Conservation (phyloP, 2,329 filamentous ascomycete genomes). For the Fusarium verrucosum region DNA sequence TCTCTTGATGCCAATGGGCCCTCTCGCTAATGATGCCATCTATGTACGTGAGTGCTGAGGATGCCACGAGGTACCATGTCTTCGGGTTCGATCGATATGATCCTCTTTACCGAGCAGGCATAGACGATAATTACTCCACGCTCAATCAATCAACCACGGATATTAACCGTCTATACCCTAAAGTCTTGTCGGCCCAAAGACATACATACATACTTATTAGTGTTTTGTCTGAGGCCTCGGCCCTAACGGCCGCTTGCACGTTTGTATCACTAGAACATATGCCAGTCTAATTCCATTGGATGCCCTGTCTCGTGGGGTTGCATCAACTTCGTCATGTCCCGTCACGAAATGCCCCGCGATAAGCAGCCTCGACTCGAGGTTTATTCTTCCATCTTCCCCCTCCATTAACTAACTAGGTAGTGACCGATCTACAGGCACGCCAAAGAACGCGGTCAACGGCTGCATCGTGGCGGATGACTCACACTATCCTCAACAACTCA, state of each 20-base stretch:
- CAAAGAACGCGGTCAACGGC: not conserved
- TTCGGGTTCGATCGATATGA: constrained; percentile 22
- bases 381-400: constrained; percentile 17
- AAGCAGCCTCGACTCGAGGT: constrained; percentile 21
- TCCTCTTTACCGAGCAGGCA: not conserved
- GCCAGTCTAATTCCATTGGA: constrained; percentile 21
- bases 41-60: not conserved
- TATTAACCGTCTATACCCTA: not conserved
- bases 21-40: constrained; percentile 5
- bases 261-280: constrained; percentile 10
- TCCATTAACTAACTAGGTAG: too few relatives aligned
- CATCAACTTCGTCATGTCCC: constrained; percentile 25
- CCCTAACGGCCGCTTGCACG: constrained; percentile 11
- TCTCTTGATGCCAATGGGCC: constrained; percentile 5
- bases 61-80: constrained; percentile 6
- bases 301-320: constrained; percentile 18
- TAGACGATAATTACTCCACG: not conserved
- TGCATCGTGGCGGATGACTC: constrained; percentile 12
- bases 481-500: constrained; percentile 8
- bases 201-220: too few relatives aligned
- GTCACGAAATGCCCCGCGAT: constrained; percentile 33
- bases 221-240: constrained; percentile 10
- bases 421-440: constrained; percentile 42
- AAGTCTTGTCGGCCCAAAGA: constrained; percentile 15
- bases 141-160: not conserved